phyloP scores from a whole-genome alignment of 495 filamentous ascomycete species.

The Annulohypoxylon bovei region DNA sequence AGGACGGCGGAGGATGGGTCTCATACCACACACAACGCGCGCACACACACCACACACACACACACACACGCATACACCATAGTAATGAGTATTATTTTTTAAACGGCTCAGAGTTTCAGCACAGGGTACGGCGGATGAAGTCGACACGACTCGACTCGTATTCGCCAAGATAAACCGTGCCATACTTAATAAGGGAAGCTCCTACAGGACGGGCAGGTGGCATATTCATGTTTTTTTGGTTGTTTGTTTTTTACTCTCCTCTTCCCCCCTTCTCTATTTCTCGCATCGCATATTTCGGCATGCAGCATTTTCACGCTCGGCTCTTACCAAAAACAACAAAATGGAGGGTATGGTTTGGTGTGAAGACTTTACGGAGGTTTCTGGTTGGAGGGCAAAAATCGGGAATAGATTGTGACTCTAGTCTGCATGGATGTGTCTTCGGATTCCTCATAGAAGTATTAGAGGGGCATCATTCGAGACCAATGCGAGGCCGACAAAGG shows the following conservation, averaged over 20 bases:
- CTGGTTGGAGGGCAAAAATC: slow-evolving; percentile 42
- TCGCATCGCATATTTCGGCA: slow-evolving; percentile 44
- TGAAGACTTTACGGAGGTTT: slow-evolving; percentile 33
- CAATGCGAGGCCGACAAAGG: slow-evolving; percentile 38
- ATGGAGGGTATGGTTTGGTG: slow-evolving; percentile 34
- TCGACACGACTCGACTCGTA: slow-evolving; percentile 13
- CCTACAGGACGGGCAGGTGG: slow-evolving; percentile 36
- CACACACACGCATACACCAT: slow-evolving; percentile 1
- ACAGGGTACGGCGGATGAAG: slow-evolving; percentile 19
- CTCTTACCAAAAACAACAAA: slow-evolving; percentile 39
- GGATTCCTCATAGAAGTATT: slow-evolving; percentile 46
- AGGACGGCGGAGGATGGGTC: slow-evolving; percentile 12
- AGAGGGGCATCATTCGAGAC: slow-evolving; percentile 43
- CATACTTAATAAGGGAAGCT: slow-evolving; percentile 25
- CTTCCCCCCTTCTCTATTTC: slow-evolving; percentile 18
- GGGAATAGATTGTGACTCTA: slow-evolving; percentile 46
- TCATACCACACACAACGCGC: background rate
- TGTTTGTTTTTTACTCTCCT: slow-evolving; percentile 4
- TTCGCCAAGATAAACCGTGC: slow-evolving; percentile 29
- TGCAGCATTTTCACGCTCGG: slow-evolving; percentile 38
- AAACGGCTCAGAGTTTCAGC: slow-evolving; percentile 3
- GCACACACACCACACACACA: background rate
- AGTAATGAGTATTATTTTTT: slow-evolving; percentile 21
- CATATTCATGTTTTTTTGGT: slow-evolving; percentile 27
- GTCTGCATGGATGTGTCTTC: slow-evolving; percentile 46